Evolutionary conservation across 306 rosid species (phyloP).

Genomic region (Quillaja saponaria): DNA sequence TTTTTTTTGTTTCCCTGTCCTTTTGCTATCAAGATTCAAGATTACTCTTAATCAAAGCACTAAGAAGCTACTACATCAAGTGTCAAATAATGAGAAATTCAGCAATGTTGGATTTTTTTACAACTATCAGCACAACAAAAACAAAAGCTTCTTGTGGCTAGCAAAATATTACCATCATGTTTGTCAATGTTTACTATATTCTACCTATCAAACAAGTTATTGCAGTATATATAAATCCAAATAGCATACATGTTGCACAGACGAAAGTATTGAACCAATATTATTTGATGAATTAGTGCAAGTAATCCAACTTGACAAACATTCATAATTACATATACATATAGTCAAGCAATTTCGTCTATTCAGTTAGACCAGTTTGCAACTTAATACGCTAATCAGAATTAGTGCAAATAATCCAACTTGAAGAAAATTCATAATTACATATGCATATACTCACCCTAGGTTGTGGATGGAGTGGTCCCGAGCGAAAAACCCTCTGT

Average conservation of each 20-base stretch:
- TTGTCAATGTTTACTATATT: not conserved
- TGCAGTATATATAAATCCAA: slow-evolving; percentile 16
- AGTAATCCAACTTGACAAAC: slow-evolving; percentile 20
- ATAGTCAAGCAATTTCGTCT: too few relatives aligned
- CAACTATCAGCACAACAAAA: not conserved
- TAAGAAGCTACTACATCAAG: not conserved
- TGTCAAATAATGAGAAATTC: not conserved
- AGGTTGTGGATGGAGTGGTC: slow-evolving; percentile 82
- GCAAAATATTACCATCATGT: not conserved
- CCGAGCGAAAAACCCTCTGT: slow-evolving; percentile 85
- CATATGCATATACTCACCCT: slow-evolving; percentile 50
- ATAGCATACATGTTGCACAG: not conserved
- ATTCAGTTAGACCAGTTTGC: too few relatives aligned
- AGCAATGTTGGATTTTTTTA: not conserved
- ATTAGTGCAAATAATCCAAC: too few relatives aligned
- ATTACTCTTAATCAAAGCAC: not conserved
- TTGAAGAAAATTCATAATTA: not conserved
- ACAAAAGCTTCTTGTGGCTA: not conserved
- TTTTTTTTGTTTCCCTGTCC: not conserved
- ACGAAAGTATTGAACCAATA: slow-evolving; percentile 8
- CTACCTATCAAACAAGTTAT: slow-evolving; percentile 1
- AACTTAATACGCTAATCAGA: too few relatives aligned
- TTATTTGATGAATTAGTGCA: slow-evolving; percentile 10
- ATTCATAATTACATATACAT: slow-evolving; percentile 13
- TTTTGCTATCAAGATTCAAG: too few relatives aligned